Evolutionary conservation across 2,329 filamentous ascomycete genomes (phyloP).

Genomic region (Colletotrichum orchidophilum): DNA sequence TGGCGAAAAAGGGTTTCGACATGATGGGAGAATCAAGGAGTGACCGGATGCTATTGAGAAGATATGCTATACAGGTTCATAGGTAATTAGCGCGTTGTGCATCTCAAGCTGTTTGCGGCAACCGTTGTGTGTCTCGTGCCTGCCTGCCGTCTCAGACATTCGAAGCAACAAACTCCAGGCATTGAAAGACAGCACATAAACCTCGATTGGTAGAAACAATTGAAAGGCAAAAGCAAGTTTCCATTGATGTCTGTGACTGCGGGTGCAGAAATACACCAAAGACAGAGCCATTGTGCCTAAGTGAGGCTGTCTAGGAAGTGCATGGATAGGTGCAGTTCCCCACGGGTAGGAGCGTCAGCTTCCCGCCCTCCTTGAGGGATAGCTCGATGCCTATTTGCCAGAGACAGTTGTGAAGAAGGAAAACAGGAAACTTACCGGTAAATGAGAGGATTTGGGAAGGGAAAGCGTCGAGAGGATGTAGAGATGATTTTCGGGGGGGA

Average conservation of each 20-base stretch:
- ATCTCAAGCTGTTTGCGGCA: background rate
- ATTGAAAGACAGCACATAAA: background rate
- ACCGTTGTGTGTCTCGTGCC: background rate
- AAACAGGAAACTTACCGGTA: background rate
- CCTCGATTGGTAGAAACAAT: background rate
- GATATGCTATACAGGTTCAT: background rate
- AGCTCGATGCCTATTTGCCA: background rate
- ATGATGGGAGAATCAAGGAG: slow-evolving; percentile 45
- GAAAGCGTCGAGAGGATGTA: background rate
- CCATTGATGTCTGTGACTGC: background rate
- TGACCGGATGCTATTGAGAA: slow-evolving; percentile 8
- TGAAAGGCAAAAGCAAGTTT: background rate
- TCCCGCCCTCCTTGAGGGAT: background rate
- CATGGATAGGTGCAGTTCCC: slow-evolving; percentile 24
- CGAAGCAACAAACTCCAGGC: too few species aligned
- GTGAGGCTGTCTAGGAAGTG: background rate
- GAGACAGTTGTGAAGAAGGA: background rate
- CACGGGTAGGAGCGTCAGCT: slow-evolving; percentile 6
- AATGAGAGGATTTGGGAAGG: background rate
- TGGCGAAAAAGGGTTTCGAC: slow-evolving; percentile 69
- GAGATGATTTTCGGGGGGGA: slow-evolving; percentile 24
- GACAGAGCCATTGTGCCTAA: background rate
- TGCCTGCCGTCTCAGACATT: slow-evolving; percentile 11
- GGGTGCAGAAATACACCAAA: background rate
- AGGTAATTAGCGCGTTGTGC: slow-evolving; percentile 4